Base-by-base conservation (phyloP, 495 filamentous ascomycete genomes). In the Penicillium crystallinum region DNA sequence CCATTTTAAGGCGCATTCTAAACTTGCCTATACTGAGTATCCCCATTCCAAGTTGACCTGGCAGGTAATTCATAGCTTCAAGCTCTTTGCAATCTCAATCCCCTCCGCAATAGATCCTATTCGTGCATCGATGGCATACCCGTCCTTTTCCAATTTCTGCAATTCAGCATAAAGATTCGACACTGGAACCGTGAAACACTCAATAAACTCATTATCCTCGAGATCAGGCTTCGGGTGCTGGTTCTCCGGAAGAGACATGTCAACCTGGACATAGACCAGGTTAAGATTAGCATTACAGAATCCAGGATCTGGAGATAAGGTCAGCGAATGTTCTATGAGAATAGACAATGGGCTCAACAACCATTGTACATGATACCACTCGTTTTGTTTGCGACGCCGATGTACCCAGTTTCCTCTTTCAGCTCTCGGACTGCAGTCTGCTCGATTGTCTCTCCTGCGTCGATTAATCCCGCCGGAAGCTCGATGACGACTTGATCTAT, bases 181-280 rank as follows among this genome's bases (percentile, higher is more conserved):
- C 33, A 96, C 65, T 15, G 82, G 85, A 0, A 90, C 73, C 11
- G 79, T 81, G 59, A 95, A 96, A 23, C 84, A 85, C 66, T 95
- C 89, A 55, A 96, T 96, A 65, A 93, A 93, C 63, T 95, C 90
- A 61, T 87, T 87, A 36, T 93, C 90, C 51, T 96, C 90, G 2
- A 95, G 76, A 55, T 90, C 74, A 3, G 89, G 86, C 57, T 82
- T 78, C 1, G 82, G 85, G 49, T 84, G 75, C 52, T 82, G 81
- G 57, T 92, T 90, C 47, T 82, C 83, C 0, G 85, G 81, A 9
- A 81, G 65, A 11, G 71, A 80, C 77, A 88, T 83, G 67, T 96
- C 89, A 49, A 96, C 79, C 4, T 76, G 82, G 14, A 95, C 83
- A 57, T 92, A 87, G 15, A 95, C 82, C 77, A 96, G 86, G 38